Evolutionary conservation across 768 basidiomycete species (phyloP).

Genomic region (Cubamyces lactineus): DNA sequence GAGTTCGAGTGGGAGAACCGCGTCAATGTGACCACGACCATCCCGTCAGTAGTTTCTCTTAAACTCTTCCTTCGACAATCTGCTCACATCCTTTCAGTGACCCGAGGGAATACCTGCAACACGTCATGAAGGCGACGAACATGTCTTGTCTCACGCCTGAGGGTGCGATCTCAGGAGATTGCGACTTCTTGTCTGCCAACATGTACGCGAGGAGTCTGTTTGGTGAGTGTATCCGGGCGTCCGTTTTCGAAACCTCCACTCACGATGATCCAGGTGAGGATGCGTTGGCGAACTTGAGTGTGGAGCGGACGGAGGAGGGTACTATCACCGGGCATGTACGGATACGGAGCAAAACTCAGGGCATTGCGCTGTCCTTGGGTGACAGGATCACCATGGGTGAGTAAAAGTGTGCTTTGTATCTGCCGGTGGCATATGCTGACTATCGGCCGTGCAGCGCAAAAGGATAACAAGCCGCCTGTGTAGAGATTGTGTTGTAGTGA

Average conservation of each 20-base stretch:
- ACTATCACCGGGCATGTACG: slow-evolving; percentile 91
- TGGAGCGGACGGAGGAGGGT: slow-evolving; percentile 84
- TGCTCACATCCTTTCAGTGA: slow-evolving; percentile 49
- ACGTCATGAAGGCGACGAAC: slow-evolving; percentile 96
- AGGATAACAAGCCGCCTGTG: slow-evolving; percentile 43
- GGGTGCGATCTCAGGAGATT: slow-evolving; percentile 87
- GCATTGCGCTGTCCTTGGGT: slow-evolving; percentile 93
- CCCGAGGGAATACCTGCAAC: slow-evolving; percentile 86
- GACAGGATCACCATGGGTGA: slow-evolving; percentile 76
- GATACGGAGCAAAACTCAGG: slow-evolving; percentile 97
- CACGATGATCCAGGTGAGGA: slow-evolving; percentile 76
- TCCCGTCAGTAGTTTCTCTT: slow-evolving; percentile 60
- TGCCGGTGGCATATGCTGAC: background rate
- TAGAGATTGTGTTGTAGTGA: slow-evolving; percentile 24
- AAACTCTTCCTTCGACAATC: background rate
- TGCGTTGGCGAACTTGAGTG: slow-evolving; percentile 91
- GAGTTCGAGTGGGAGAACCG: slow-evolving; percentile 99
- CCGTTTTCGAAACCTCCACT: background rate
- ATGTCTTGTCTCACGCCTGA: slow-evolving; percentile 97
- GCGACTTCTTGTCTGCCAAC: slow-evolving; percentile 95
- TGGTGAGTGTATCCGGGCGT: slow-evolving; percentile 52
- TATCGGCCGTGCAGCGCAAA: slow-evolving; percentile 41
- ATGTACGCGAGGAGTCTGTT: slow-evolving; percentile 95
- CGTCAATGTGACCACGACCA: slow-evolving; percentile 86
- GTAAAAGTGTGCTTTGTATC: slow-evolving; percentile 21